phyloP scores from a whole-genome alignment of 176 grass and related monocot species.

The Carex kokanica region DNA sequence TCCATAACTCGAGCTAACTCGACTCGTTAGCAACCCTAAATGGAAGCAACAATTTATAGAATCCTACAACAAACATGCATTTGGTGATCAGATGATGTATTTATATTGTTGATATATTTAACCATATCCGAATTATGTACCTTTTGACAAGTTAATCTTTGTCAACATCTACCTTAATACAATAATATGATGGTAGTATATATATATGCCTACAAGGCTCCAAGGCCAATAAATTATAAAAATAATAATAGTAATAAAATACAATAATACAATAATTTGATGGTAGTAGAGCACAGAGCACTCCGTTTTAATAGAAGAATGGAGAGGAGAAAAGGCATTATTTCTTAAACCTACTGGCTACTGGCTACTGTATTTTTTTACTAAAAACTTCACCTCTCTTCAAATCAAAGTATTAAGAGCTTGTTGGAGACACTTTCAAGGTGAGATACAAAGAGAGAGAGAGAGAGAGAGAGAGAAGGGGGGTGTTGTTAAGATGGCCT shows the following conservation, averaged over 20 bases:
- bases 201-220: neutral
- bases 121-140: neutral
- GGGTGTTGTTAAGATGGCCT: constrained; percentile 38
- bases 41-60: too few relatives aligned
- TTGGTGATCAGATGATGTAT: neutral
- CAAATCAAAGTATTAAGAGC: constrained; percentile 34
- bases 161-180: neutral
- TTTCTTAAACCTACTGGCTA: constrained; percentile 15
- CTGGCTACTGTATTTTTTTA: neutral
- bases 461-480: neutral
- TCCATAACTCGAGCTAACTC: too few relatives aligned
- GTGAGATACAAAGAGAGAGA: neutral
- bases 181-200: neutral
- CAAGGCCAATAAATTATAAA: neutral
- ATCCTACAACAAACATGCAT: too few relatives aligned
- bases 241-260: neutral
- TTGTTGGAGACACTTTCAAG: constrained; percentile 11
- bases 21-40: too few relatives aligned
- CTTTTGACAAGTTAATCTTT: neutral
- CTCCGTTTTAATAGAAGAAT: neutral
- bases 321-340: neutral
- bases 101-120: neutral
- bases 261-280: neutral
- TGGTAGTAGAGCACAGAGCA: neutral
- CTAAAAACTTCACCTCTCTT: constrained; percentile 27